Conservation (phyloP, 2,329 filamentous ascomycete genomes). For the Penicillium brasilianum region DNA sequence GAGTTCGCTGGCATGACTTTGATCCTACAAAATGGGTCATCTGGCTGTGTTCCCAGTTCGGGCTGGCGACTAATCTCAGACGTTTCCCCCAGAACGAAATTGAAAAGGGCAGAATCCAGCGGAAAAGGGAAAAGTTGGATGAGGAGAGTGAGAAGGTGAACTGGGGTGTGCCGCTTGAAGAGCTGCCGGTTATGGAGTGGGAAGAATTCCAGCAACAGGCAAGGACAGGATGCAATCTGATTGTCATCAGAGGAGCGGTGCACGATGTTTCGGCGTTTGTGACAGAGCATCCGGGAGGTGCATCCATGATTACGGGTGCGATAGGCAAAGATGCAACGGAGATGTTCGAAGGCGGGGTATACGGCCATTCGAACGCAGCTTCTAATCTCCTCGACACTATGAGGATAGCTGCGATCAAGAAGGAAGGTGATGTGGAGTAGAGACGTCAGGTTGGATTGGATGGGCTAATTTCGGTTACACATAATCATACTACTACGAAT, state of each 20-base stretch:
- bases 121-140: constrained; percentile 84
- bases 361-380: constrained; percentile 82
- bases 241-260: constrained; percentile 78
- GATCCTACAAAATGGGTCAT: constrained; percentile 88
- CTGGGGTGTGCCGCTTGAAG: constrained; percentile 80
- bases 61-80: constrained; percentile 81
- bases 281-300: constrained; percentile 81
- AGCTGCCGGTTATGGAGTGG: constrained; percentile 80
- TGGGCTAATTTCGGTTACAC: background rate
- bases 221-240: constrained; percentile 70
- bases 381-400: constrained; percentile 84
- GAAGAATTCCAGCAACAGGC: constrained; percentile 76
- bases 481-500: background rate
- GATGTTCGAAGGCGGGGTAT: constrained; percentile 86
- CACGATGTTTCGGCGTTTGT: constrained; percentile 81
- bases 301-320: constrained; percentile 75
- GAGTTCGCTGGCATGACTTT: constrained; percentile 84
- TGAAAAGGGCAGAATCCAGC: constrained; percentile 82
- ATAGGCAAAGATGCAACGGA: constrained; percentile 84
- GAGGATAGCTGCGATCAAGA: constrained; percentile 38
- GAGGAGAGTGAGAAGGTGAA: constrained; percentile 76
- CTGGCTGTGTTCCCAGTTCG: constrained; percentile 77
- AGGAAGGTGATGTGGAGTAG: background rate
- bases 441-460: background rate
- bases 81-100: constrained; percentile 88